phyloP scores from a whole-genome alignment of 192 early-diverging fungal genomes.

The Coemansia sp. region DNA sequence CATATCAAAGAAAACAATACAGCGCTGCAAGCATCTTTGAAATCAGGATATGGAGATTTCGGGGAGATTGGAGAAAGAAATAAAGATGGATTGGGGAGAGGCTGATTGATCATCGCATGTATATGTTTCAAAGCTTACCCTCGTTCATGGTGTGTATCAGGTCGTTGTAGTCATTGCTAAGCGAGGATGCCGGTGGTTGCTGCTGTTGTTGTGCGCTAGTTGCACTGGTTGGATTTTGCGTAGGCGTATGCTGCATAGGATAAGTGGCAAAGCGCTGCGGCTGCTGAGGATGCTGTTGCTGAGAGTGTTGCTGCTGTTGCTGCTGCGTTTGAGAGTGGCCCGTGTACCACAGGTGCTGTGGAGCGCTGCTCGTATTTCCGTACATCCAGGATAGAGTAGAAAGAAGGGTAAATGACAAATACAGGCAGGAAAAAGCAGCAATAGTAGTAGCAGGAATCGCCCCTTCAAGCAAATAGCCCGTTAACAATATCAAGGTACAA shows the following conservation, averaged over 20 bases:
- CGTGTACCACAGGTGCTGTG: conserved; percentile 4
- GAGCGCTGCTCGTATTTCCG: neutral
- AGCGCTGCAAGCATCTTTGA: neutral
- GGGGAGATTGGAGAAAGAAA: neutral
- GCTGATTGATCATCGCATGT: neutral
- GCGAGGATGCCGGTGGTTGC: neutral
- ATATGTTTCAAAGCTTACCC: conserved; percentile 8
- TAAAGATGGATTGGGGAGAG: neutral
- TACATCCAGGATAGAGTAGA: conserved; percentile 4
- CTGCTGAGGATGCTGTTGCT: conserved; percentile 14
- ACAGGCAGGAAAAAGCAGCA: neutral
- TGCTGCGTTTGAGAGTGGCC: conserved; percentile 8
- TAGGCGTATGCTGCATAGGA: neutral
- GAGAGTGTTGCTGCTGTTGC: conserved; percentile 2
- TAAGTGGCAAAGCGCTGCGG: neutral
- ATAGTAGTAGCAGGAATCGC: neutral
- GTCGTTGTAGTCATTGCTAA: conserved; percentile 8
- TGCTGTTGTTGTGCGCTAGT: neutral
- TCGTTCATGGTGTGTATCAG: conserved; percentile 30
- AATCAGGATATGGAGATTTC: neutral
- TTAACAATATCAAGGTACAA: conserved; percentile 2
- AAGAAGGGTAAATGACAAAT: neutral
- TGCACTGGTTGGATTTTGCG: neutral
- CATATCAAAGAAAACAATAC: too few relatives aligned
- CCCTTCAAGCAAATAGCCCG: neutral